A percentile compares a stretch with the other conserved stretches of the same genome.
phyloP scores from a whole-genome alignment of 1,284 basidiomycete species.

The Pterulicium gracile region DNA sequence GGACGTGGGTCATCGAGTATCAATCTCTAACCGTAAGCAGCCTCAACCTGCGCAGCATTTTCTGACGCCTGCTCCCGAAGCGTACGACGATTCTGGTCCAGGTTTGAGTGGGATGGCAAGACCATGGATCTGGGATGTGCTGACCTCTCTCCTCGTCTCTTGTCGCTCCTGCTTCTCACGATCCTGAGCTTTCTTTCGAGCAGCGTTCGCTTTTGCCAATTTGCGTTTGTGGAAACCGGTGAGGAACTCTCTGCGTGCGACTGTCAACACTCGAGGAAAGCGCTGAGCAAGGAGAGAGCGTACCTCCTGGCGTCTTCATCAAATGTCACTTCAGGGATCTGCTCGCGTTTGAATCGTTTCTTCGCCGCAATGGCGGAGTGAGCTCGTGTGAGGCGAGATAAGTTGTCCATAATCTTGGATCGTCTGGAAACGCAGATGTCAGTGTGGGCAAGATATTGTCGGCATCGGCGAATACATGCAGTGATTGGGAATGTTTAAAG shows the following conservation, averaged over 20 bases:
- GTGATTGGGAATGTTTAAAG: too few relatives aligned
- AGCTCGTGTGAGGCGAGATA: slow-evolving; percentile 46
- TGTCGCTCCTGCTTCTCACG: slow-evolving; percentile 58
- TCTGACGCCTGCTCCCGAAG: slow-evolving; percentile 58
- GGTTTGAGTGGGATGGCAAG: slow-evolving; percentile 10
- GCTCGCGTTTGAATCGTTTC: slow-evolving; percentile 40
- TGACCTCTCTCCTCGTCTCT: slow-evolving; percentile 62
- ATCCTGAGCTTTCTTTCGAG: slow-evolving; percentile 54
- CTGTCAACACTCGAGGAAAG: too few relatives aligned
- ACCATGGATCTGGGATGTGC: slow-evolving; percentile 11
- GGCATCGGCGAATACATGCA: too few relatives aligned
- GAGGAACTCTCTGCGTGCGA: slow-evolving; percentile 68
- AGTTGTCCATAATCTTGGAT: slow-evolving; percentile 32
- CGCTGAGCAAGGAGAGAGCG: slow-evolving; percentile 13
- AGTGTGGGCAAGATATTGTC: too few relatives aligned
- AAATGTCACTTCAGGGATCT: slow-evolving; percentile 64
- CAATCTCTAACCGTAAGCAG: slow-evolving; percentile 52
- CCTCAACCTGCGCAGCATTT: slow-evolving; percentile 63
- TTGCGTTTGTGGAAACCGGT: slow-evolving; percentile 87
- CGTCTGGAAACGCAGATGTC: slow-evolving; percentile 10
- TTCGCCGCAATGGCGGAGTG: slow-evolving; percentile 53
- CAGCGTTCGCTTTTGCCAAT: slow-evolving; percentile 59
- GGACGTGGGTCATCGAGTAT: slow-evolving; percentile 6
- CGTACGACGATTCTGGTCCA: slow-evolving; percentile 48
- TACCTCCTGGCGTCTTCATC: slow-evolving; percentile 70